phyloP scores from a whole-genome alignment of 1,139 yeast species.

The Blastobotrys petasosporus region DNA sequence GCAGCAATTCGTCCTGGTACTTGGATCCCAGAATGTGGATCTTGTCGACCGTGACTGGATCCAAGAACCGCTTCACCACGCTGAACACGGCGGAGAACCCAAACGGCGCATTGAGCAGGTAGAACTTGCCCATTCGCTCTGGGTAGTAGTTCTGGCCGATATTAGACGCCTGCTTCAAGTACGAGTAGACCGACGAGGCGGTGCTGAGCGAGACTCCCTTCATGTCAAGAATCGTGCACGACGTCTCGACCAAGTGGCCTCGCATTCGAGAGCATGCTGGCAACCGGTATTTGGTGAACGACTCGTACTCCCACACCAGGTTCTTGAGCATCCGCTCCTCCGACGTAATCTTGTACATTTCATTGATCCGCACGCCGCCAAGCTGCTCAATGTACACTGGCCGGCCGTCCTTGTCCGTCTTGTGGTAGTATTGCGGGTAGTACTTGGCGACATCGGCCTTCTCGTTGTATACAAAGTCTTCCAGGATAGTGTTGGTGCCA shows the following conservation, averaged over 20 bases:
- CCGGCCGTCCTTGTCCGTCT: conserved; percentile 94
- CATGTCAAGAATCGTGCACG: conserved; percentile 91
- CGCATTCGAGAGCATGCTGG: conserved; percentile 91
- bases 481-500: conserved; percentile 79
- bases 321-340: conserved; percentile 95
- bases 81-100: conserved; percentile 94
- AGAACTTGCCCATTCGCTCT: conserved; percentile 99
- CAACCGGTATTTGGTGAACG: conserved; percentile 73
- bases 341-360: conserved; percentile 88
- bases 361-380: conserved; percentile 81
- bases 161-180: conserved; percentile 85
- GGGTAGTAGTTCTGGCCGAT: conserved; percentile 98
- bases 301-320: conserved; percentile 96
- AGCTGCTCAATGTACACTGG: conserved; percentile 93
- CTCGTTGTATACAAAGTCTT: conserved; percentile 84
- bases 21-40: conserved; percentile 79
- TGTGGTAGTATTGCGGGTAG: conserved; percentile 96
- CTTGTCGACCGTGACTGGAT: conserved; percentile 96
- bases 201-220: conserved; percentile 85
- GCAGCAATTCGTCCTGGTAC: conserved; percentile 74
- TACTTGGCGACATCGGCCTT: conserved; percentile 81
- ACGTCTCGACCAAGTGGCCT: conserved; percentile 80
- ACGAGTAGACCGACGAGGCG: conserved; percentile 78
- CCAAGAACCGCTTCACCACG: conserved; percentile 86
- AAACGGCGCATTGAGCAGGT: conserved; percentile 92